phyloP scores from a whole-genome alignment of 176 grass and related monocot species.

The Poa pratensis region DNA sequence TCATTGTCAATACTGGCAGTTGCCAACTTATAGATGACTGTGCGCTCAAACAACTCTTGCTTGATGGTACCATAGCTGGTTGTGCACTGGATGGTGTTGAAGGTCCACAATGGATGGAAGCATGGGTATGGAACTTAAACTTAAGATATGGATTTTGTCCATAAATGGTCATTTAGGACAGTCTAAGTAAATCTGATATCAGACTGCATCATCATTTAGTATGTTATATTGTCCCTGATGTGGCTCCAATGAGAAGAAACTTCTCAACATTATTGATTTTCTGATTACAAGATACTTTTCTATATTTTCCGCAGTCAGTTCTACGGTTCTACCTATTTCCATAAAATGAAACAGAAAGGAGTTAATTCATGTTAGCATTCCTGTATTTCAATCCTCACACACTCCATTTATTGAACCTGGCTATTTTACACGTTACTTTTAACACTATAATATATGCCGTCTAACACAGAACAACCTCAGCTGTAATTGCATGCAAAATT shows the following conservation, averaged over 20 bases:
- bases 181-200: constrained; percentile 30
- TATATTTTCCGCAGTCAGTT: too few relatives aligned
- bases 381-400: background rate
- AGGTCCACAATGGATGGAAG: constrained; percentile 99
- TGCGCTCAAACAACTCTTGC: constrained; percentile 89
- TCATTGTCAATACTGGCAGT: constrained; percentile 91
- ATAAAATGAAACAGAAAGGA: background rate
- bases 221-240: constrained; percentile 6
- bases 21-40: constrained; percentile 97
- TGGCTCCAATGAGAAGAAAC: constrained; percentile 19
- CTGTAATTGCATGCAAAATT: background rate
- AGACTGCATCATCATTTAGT: constrained; percentile 18
- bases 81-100: constrained; percentile 95
- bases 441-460: background rate
- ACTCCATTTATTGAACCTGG: background rate
- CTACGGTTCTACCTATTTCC: too few relatives aligned
- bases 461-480: background rate
- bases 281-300: too few relatives aligned
- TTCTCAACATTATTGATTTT: background rate
- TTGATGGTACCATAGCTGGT: constrained; percentile 88
- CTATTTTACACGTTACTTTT: background rate
- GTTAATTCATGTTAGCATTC: constrained; percentile 1
- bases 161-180: constrained; percentile 31
- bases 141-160: constrained; percentile 34
- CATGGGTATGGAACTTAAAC: constrained; percentile 76